Evolutionary conservation across 768 basidiomycete species (phyloP), one percentile per base, ranked within the genome.

Genomic region (Cyathus striatus): DNA sequence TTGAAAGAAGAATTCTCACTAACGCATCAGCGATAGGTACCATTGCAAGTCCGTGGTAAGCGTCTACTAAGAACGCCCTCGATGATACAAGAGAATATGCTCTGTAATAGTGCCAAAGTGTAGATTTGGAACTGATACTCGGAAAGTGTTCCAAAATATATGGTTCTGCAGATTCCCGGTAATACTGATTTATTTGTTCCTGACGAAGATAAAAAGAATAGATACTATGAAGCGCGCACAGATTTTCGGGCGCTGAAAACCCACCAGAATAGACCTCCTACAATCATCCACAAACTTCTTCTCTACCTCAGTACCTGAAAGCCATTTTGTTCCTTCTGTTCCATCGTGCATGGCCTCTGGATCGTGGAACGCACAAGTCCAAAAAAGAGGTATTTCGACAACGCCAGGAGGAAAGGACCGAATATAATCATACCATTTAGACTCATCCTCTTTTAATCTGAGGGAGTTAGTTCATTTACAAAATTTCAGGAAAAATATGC

Each of bases 1-100:
- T 89, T 78, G n/a, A 50, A 24, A 23, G 22, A 38, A 40, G 38
- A 16, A 21, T 17, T 47, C 33, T 17, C 10, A 74, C 82, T 60
- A 56, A 89, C 86, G 75, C 75, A 64, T 93, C 91, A 23, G 88
- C 88, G 49, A 91, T 75, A 3, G 91, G 90, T 16, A 90, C 86
- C 75, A 95, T 85, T 1, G 85, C 75, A 14, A 93, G 65, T 5
- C 80, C 79, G 57, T 90, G 89, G 56, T 79, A 92, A 5, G 77
- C 72, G 60, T 94, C 91, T 47, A 91, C 78, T 46, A 88, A 67
- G 62, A 94, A 94, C 3, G 89, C 84, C 27, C 91, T 73, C 3
- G 89, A 86, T 3, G 83, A 86, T 40, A 94, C 86, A 24, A 92
- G 72, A 2, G 68, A 65, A 55, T 69, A 76, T 7, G 83, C 78